These are phyloP conservation scores for Sporisorium iseilematis-ciliati DNA, from an alignment of 1,284 basidiomycete species.

Conservation along the genomic window DNA sequence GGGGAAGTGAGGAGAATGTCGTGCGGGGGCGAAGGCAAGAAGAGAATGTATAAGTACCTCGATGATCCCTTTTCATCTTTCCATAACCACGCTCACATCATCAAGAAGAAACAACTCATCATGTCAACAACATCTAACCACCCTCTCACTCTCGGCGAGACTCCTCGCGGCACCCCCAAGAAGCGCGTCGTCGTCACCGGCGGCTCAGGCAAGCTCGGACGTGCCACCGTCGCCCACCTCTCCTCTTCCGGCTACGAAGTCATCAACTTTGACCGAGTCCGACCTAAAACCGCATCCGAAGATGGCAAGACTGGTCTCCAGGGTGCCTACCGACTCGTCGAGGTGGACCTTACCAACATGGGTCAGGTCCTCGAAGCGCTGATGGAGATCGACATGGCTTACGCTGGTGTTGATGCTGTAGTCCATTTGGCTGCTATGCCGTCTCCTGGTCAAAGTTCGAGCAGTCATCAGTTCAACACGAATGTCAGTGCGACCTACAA, in stretches of 20 bases:
- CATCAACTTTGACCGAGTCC: conserved; percentile 57
- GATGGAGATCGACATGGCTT: conserved; percentile 68
- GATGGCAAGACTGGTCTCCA: conserved; percentile 60
- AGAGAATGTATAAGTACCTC: background rate
- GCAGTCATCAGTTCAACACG: conserved; percentile 69
- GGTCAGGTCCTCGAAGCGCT: conserved; percentile 68
- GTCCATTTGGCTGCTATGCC: conserved; percentile 71
- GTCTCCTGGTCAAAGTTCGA: conserved; percentile 65
- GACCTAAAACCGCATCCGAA: conserved; percentile 63
- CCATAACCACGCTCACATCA: too few relatives aligned
- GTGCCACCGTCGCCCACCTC: conserved; percentile 69
- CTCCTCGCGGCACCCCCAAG: conserved; percentile 13
- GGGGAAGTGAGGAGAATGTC: too few relatives aligned
- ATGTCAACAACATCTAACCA: background rate
- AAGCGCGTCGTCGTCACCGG: conserved; percentile 69
- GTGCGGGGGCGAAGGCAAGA: too few relatives aligned
- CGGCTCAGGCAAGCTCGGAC: conserved; percentile 69
- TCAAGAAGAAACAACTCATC: background rate
- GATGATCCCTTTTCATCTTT: too few relatives aligned
- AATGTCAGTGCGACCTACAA: conserved; percentile 70
- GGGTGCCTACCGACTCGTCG: conserved; percentile 56
- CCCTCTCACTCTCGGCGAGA: conserved; percentile 25
- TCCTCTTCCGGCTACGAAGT: conserved; percentile 48
- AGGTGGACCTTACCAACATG: conserved; percentile 68
- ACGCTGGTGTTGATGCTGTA: conserved; percentile 69